Base-by-base conservation (phyloP, 148 eudicot genomes). In the Rhododendron griersonianum region DNA sequence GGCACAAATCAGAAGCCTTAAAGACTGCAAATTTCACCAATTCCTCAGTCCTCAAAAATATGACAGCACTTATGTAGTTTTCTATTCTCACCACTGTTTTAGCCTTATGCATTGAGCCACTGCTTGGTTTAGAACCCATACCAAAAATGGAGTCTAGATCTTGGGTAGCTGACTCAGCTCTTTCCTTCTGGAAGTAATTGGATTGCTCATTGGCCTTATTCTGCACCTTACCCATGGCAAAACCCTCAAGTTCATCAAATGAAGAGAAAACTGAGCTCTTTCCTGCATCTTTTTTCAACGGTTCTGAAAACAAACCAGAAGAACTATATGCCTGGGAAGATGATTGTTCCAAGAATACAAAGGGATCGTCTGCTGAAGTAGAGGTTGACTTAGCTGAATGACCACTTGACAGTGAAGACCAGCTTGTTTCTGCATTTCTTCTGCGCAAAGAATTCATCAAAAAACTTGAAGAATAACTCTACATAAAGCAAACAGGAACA, bases 141-240 rank as follows among this genome's bases (percentile, higher is more conserved):
- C 85, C 71, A 80, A 93, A 94, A 87, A 93, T 84, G 11, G 89
- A 84, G 81, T 92, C 96, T n/a, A 94, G 84, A 94, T 90, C 90
- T 91, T 85, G 81, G 7, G 63, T 81, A 87, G 82, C 76, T 7
- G 48, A 33, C 50, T 82, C 84, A 82, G 47, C 39, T 69, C 44
- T 28, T 82, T 65, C 77, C 30, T 28, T 69, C 57, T 59, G 82
- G 77, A 23, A 61, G 48, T 16, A 18, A 90, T 85, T 85, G 78
- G 80, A 82, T 39, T 83, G 61, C 81, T 80, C 88, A 84, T 91
- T 90, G 83, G 79, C 85, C 61, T 23, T 74, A 78, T 81, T 86
- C 45, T 28, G 85, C n/a, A 67, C 74, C 83, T 50, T 86, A 78
- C 87, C 87, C 73, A 83, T 90, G 83, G 89, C 86, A 87, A 93